A percentile compares a stretch with the other conserved stretches of the same genome.
These are phyloP conservation scores for Musa acuminata DNA, from an alignment of 176 grass and related monocot genomes.

Conservation along the genomic window DNA sequence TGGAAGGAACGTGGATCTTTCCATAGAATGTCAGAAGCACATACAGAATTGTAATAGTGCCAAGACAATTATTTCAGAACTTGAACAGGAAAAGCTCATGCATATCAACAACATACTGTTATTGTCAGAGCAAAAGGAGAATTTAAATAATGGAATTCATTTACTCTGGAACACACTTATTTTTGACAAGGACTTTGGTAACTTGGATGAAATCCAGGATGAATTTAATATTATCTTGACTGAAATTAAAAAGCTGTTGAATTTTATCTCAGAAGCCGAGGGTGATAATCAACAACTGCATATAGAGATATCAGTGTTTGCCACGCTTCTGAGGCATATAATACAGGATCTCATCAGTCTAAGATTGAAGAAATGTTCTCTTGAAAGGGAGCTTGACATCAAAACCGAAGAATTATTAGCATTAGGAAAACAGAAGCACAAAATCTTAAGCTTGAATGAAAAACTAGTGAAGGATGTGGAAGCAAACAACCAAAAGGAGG, in stretches of 20 bases:
- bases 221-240: conserved; percentile 48
- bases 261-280: conserved; percentile 51
- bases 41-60: conserved; percentile 29
- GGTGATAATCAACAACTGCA: conserved; percentile 48
- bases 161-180: conserved; percentile 46
- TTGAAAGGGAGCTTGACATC: conserved; percentile 46
- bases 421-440: conserved; percentile 28
- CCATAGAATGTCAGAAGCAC: conserved; percentile 34
- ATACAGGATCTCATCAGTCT: conserved; percentile 50
- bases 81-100: conserved; percentile 49
- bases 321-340: conserved; percentile 54
- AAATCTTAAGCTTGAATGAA: conserved; percentile 37
- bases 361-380: conserved; percentile 39
- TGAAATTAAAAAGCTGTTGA: conserved; percentile 45
- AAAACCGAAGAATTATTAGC: conserved; percentile 29
- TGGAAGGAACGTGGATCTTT: conserved; percentile 41
- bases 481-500: conserved; percentile 36
- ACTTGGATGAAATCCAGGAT: conserved; percentile 37
- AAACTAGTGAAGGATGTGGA: conserved; percentile 39
- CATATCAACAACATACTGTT: conserved; percentile 33
- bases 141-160: conserved; percentile 53
- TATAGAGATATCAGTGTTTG: conserved; percentile 56
- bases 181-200: conserved; percentile 33
- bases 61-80: conserved; percentile 44
- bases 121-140: conserved; percentile 46